A percentile compares a stretch with the other conserved stretches of the same genome.
Evolutionary conservation across 495 filamentous ascomycete genomes (phyloP).

Genomic region (Aspergillus sclerotiicarbonarius): DNA sequence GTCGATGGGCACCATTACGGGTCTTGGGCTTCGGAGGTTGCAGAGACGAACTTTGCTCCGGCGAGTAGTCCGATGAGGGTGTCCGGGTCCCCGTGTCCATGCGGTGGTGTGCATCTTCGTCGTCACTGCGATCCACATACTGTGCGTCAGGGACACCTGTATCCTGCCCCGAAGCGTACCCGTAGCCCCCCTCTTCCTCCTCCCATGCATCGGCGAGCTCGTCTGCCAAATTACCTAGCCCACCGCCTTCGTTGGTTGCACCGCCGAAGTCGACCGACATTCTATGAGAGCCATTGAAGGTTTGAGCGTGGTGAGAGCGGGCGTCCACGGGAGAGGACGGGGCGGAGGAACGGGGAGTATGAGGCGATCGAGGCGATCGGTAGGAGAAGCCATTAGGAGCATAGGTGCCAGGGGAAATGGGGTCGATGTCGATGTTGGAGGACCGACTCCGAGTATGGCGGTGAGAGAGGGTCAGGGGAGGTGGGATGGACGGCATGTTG

Average conservation of each 20-base stretch:
- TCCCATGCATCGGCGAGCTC: slow-evolving; percentile 63
- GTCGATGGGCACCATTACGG: slow-evolving; percentile 35
- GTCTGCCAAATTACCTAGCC: slow-evolving; percentile 80
- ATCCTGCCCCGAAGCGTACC: slow-evolving; percentile 42
- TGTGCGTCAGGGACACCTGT: slow-evolving; percentile 31
- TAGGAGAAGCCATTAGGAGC: slow-evolving; percentile 35
- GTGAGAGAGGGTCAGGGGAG: slow-evolving; percentile 62
- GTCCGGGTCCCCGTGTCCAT: slow-evolving; percentile 26
- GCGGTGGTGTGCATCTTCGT: slow-evolving; percentile 33
- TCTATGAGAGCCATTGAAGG: slow-evolving; percentile 49
- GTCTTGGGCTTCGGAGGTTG: slow-evolving; percentile 28
- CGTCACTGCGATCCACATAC: slow-evolving; percentile 33
- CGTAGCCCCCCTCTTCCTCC: slow-evolving; percentile 56
- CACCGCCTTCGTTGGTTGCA: slow-evolving; percentile 47
- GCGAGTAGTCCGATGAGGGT: slow-evolving; percentile 29
- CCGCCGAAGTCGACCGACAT: slow-evolving; percentile 43
- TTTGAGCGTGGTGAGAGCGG: slow-evolving; percentile 51
- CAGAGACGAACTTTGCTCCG: slow-evolving; percentile 24
- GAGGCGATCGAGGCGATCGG: slow-evolving; percentile 40
- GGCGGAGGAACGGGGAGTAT: slow-evolving; percentile 50
- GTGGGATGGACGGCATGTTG: slow-evolving; percentile 47
- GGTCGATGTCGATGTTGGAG: slow-evolving; percentile 58
- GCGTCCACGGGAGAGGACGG: slow-evolving; percentile 62
- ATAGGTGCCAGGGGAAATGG: slow-evolving; percentile 41
- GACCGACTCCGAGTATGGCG: slow-evolving; percentile 48